A percentile compares a stretch with the other conserved stretches of the same genome.
Evolutionary conservation across 768 basidiomycete genomes (phyloP).

Genomic region (Coprinopsis cinerea): DNA sequence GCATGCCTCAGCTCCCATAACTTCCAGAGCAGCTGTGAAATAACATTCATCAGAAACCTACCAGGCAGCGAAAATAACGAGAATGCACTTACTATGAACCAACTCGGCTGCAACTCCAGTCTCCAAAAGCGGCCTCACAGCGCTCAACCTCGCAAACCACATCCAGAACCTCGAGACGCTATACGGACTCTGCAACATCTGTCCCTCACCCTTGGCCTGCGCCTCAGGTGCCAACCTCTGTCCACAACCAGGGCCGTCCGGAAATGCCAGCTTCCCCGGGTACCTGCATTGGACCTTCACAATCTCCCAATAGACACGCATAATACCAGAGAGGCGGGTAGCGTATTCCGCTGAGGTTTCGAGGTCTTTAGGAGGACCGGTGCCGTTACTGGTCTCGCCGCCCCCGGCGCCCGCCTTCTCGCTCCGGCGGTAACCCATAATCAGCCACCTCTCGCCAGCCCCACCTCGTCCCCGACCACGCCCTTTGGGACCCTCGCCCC

Average conservation of each 20-base stretch:
- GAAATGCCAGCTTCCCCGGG: neutral
- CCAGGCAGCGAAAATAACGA: conserved; percentile 2
- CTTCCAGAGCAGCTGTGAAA: conserved; percentile 63
- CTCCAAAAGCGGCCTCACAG: conserved; percentile 44
- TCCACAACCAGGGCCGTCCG: neutral
- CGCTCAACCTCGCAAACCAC: conserved; percentile 62
- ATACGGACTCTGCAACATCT: conserved; percentile 49
- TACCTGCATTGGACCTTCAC: conserved; percentile 30
- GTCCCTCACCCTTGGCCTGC: conserved; percentile 23
- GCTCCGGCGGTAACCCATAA: conserved; percentile 50
- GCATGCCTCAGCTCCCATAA: conserved; percentile 56
- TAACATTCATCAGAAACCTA: conserved; percentile 11
- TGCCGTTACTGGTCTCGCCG: conserved; percentile 39
- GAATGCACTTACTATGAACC: conserved; percentile 52
- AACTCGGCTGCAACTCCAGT: conserved; percentile 60
- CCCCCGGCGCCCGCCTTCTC: conserved; percentile 27
- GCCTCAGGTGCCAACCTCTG: neutral
- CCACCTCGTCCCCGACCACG: conserved; percentile 3
- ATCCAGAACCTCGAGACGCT: conserved; percentile 48
- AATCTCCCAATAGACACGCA: conserved; percentile 84
- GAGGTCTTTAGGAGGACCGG: neutral
- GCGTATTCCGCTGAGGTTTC: conserved; percentile 45
- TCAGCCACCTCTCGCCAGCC: conserved; percentile 37
- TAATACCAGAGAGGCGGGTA: conserved; percentile 65
- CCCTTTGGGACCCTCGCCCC: conserved; percentile 23